Percentiles rank a stretch among this genome's conserved stretches.
Conservation (phyloP, 2,329 filamentous ascomycete genomes). For the Meredithiella fracta region DNA sequence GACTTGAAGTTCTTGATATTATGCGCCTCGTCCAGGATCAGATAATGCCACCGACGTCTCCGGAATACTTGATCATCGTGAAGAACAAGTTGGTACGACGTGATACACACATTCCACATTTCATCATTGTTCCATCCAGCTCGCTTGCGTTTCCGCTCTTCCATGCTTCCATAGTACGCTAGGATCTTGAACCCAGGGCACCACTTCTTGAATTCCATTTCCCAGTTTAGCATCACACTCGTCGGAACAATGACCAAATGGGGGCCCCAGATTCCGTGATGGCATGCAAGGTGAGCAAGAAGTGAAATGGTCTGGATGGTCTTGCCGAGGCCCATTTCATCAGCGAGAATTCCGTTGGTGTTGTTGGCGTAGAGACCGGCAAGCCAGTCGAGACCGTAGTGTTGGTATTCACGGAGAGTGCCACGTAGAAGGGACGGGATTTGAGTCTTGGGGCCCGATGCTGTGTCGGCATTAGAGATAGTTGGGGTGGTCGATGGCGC, state of each 20-base stretch:
- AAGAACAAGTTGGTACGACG: slow-evolving; percentile 88
- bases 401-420: slow-evolving; percentile 85
- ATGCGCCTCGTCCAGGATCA: slow-evolving; percentile 95
- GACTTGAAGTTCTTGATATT: slow-evolving; percentile 99
- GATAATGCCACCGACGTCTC: slow-evolving; percentile 85
- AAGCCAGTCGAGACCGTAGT: slow-evolving; percentile 93
- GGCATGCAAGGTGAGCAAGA: slow-evolving; percentile 77
- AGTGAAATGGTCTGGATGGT: slow-evolving; percentile 96
- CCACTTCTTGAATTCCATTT: slow-evolving; percentile 99
- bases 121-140: slow-evolving; percentile 88
- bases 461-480: neutral
- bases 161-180: slow-evolving; percentile 86
- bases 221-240: slow-evolving; percentile 98
- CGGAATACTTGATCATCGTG: slow-evolving; percentile 92
- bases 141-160: slow-evolving; percentile 81
- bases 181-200: slow-evolving; percentile 95
- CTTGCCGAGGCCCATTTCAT: slow-evolving; percentile 97
- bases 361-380: slow-evolving; percentile 80
- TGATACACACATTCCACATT: slow-evolving; percentile 93
- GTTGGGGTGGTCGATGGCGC: neutral
- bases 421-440: slow-evolving; percentile 74
- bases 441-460: slow-evolving; percentile 40
- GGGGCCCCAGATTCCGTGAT: slow-evolving; percentile 85
- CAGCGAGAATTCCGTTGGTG: slow-evolving; percentile 90
- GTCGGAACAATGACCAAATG: slow-evolving; percentile 94